Evolutionary conservation across 495 filamentous ascomycete genomes (phyloP).

Genomic region (Acidomyces sp.): DNA sequence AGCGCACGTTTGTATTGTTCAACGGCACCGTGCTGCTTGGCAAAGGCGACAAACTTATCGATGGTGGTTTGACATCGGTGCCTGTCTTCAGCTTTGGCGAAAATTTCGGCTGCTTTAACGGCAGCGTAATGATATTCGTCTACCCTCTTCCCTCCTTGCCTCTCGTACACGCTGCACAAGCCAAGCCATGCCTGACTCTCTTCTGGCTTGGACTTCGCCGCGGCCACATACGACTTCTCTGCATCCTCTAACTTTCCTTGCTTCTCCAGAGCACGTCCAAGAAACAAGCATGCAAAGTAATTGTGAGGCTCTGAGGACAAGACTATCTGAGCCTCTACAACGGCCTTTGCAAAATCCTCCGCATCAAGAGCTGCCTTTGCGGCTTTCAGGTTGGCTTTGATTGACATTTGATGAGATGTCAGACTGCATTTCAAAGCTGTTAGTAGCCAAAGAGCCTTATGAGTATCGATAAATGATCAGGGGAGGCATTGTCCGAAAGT

Average conservation of each 20-base stretch:
- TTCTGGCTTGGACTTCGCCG: conserved; percentile 47
- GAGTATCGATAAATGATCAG: no score
- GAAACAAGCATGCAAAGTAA: conserved; percentile 76
- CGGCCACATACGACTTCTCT: conserved; percentile 61
- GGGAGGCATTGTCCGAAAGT: no score
- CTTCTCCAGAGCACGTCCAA: conserved; percentile 69
- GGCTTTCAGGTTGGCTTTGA: conserved; percentile 72
- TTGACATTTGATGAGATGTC: conserved; percentile 16
- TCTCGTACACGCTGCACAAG: conserved; percentile 73
- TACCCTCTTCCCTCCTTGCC: conserved; percentile 52
- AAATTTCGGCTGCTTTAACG: conserved; percentile 60
- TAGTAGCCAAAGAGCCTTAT: not conserved
- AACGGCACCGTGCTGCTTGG: conserved; percentile 55
- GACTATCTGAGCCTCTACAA: conserved; percentile 50
- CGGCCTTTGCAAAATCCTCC: conserved; percentile 63
- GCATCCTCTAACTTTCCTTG: conserved; percentile 54
- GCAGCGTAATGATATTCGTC: conserved; percentile 60
- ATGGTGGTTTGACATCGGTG: conserved; percentile 65
- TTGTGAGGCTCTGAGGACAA: conserved; percentile 61
- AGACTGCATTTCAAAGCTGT: not conserved
- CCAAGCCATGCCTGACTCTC: conserved; percentile 79
- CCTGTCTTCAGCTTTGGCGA: conserved; percentile 50
- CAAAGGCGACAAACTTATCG: conserved; percentile 63
- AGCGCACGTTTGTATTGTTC: conserved; percentile 60
- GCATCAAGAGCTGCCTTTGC: conserved; percentile 67